A percentile compares a stretch with the other conserved stretches of the same genome.
phyloP scores from a whole-genome alignment of 495 filamentous ascomycete species.

The Hypoxylon perforatum region DNA sequence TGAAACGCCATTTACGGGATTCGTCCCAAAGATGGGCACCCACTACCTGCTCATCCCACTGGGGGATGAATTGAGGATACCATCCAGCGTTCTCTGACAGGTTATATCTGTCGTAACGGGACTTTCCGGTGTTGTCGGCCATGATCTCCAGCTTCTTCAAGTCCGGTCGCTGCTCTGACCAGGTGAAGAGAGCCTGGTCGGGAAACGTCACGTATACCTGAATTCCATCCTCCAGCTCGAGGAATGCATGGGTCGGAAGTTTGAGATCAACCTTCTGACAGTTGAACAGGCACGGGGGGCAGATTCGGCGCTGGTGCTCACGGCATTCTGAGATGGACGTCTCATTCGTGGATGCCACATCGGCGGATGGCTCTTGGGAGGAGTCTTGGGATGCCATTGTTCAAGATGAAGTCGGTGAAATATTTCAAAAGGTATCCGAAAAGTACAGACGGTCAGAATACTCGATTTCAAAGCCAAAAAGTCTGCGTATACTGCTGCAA shows the following conservation, averaged over 20 bases:
- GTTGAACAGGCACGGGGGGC: slow-evolving; percentile 2
- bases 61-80: slow-evolving; percentile 3
- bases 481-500: too few relatives aligned
- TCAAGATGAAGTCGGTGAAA: too few relatives aligned
- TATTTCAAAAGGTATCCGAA: too few relatives aligned
- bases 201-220: neutral
- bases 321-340: neutral
- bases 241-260: neutral
- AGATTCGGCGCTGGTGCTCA: slow-evolving; percentile 1
- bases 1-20: too few relatives aligned
- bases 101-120: neutral
- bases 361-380: too few relatives aligned
- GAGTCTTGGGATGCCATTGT: too few relatives aligned
- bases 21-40: neutral
- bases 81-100: neutral
- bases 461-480: too few relatives aligned
- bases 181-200: neutral
- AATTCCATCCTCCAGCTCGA: neutral
- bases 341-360: too few relatives aligned
- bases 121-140: too few relatives aligned
- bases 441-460: too few relatives aligned
- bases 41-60: slow-evolving; percentile 1
- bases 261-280: neutral
- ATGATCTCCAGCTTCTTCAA: too few relatives aligned
- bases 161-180: neutral